Percentiles rank a stretch among this genome's conserved stretches.
Evolutionary conservation across 495 filamentous ascomycete genomes (phyloP).

Genomic region (Daldinia childiae): DNA sequence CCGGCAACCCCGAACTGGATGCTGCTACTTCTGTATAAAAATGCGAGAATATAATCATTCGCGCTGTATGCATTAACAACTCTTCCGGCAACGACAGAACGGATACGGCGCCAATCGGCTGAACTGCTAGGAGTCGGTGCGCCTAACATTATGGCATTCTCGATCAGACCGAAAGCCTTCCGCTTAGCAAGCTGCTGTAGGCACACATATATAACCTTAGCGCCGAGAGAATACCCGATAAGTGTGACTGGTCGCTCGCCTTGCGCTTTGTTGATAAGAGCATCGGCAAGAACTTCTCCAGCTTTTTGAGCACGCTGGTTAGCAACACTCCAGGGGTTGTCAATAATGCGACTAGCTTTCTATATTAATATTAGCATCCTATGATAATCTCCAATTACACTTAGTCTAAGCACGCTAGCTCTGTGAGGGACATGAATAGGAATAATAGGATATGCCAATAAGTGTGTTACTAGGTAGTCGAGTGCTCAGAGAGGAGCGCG

Average conservation of each 20-base stretch:
- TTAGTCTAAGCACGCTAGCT: no score
- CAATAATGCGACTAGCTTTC: conserved; percentile 82
- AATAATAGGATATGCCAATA: background rate
- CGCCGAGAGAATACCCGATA: conserved; percentile 89
- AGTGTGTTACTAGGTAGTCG: background rate
- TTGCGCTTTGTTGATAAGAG: conserved; percentile 87
- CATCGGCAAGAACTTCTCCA: conserved; percentile 86
- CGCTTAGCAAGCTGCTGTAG: conserved; percentile 78
- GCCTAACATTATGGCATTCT: conserved; percentile 87
- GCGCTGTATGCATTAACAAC: conserved; percentile 69
- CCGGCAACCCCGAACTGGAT: conserved; percentile 68
- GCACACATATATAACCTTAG: conserved; percentile 88
- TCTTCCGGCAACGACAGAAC: conserved; percentile 64
- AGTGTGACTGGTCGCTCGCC: conserved; percentile 91
- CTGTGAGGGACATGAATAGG: background rate
- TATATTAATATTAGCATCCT: conserved; percentile 72
- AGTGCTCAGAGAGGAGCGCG: no score
- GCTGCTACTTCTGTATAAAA: conserved; percentile 65
- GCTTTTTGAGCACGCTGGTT: conserved; percentile 88
- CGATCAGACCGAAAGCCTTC: conserved; percentile 84
- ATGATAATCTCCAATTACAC: background rate
- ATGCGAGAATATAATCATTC: conserved; percentile 69
- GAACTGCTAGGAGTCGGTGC: conserved; percentile 73
- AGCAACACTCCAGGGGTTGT: conserved; percentile 91
- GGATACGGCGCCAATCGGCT: conserved; percentile 63